Evolutionary conservation across 495 filamentous ascomycete genomes (phyloP), one percentile per base, ranked within the genome.

Genomic region (Hypoxylon intermedium): DNA sequence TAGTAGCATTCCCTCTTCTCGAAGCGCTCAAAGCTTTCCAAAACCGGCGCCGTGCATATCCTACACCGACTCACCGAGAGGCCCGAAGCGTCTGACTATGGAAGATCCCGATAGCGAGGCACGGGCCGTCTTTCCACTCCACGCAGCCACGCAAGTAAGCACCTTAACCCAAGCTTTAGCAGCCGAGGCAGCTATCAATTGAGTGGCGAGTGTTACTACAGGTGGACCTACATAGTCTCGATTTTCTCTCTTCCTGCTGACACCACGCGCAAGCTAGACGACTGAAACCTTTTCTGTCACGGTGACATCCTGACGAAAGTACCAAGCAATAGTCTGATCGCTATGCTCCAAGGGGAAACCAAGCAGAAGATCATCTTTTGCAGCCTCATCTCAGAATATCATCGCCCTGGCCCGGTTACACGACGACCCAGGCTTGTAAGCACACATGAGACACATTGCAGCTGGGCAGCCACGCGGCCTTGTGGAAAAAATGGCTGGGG

Each of bases 391-490:
- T 46, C 44, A n/a, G 13, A 13, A 21, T 44, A 21, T 53, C 41
- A 57, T 57, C 41, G 40, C 19, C 51, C 53, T 53, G 21, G 24
- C 23, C 23, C 26, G 44, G 60, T 63, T 58, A 36, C 46, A 58
- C 60, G 6, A 52, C 18, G 16, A 37, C 36, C 34, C 16, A 56
- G 34, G 26, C 23, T 19, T 48, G 21, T 44, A 23, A 48, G 34
- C 36, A 28, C 43, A 36, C 41, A n/a, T 38, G 41, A 53, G 49
- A 28, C 34, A 50, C 42, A 43, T 47, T 58, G 53, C 60, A 53
- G 53, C 46, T 57, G 52, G 52, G 42, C 34, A 63, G 59, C 59
- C 52, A 56, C 52, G 59, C 46, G 51, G 46, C 46, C 38, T 56
- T 46, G 33, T 34, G 52, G n/a, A 44, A 45, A 34, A 33, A 50